Percentiles rank a stretch among this genome's conserved stretches.
phyloP scores from a whole-genome alignment of 2,329 filamentous ascomycete species.

The Pseudogymnoascus sp. region DNA sequence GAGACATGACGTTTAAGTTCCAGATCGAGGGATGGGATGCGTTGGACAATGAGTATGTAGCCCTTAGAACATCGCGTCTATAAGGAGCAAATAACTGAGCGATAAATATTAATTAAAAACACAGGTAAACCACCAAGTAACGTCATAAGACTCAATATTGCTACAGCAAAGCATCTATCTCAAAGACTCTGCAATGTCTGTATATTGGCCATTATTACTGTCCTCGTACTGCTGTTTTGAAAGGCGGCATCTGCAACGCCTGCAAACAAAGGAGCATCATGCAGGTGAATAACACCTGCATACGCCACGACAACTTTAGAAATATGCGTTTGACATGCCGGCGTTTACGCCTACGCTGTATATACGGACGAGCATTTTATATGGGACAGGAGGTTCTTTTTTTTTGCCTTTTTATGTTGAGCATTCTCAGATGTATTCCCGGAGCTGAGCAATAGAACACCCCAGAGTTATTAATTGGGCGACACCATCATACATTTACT shows the following conservation, averaged over 20 bases:
- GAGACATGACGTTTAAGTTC: slow-evolving; percentile 49
- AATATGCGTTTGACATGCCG: background rate
- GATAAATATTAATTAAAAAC: background rate
- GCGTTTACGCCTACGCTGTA: background rate
- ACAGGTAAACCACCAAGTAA: background rate
- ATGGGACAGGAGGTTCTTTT: background rate
- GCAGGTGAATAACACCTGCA: background rate
- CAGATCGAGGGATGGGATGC: slow-evolving; percentile 41
- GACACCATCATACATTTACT: background rate
- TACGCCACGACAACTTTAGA: background rate
- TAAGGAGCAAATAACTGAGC: slow-evolving; percentile 3
- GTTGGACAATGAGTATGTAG: slow-evolving; percentile 18
- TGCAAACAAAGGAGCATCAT: slow-evolving; percentile 6
- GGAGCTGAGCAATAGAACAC: background rate
- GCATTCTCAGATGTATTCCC: background rate
- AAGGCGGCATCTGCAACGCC: background rate
- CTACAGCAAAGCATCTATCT: background rate
- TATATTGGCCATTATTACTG: background rate
- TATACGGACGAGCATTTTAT: background rate
- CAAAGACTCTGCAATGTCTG: background rate
- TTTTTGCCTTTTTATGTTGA: background rate
- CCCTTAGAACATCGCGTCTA: slow-evolving; percentile 2
- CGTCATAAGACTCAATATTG: background rate
- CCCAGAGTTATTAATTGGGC: background rate
- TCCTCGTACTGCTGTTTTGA: background rate